Evolutionary conservation across 31 red algal species (phyloP).

Genomic region (Bonnemaisonia californica): DNA sequence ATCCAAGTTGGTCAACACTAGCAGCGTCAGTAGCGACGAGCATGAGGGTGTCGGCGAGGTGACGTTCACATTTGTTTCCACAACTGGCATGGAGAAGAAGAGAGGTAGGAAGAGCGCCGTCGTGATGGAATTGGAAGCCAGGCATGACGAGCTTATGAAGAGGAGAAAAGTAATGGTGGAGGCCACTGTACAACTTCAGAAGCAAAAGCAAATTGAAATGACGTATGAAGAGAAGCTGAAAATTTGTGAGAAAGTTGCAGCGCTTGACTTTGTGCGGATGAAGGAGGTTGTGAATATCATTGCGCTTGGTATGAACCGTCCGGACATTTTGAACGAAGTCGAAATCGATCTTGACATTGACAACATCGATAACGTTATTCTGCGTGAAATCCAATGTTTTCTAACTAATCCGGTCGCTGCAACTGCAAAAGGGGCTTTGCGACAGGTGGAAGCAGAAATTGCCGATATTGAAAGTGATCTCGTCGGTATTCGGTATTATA

Average conservation of each 20-base stretch:
- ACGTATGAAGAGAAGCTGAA: conserved; percentile 49
- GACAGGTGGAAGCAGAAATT: conserved; percentile 54
- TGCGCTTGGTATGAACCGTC: conserved; percentile 51
- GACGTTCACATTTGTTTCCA: conserved; percentile 70
- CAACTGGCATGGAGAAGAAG: conserved; percentile 72
- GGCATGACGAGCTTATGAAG: conserved; percentile 65
- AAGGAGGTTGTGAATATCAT: conserved; percentile 66
- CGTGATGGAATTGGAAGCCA: conserved; percentile 55
- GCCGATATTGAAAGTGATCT: conserved; percentile 66
- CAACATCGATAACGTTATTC: conserved; percentile 43
- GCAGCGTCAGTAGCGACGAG: conserved; percentile 74
- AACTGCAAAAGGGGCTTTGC: conserved; percentile 52
- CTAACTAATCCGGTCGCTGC: conserved; percentile 42
- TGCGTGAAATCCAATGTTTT: conserved; percentile 68
- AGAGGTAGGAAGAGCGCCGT: conserved; percentile 68
- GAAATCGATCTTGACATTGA: conserved; percentile 55
- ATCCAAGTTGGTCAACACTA: conserved; percentile 37
- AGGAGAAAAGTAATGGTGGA: conserved; percentile 55
- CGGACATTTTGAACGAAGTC: conserved; percentile 56
- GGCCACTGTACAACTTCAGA: conserved; percentile 29
- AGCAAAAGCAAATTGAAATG: conserved; percentile 55
- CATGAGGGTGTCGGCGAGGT: conserved; percentile 58
- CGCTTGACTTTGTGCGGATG: conserved; percentile 70
- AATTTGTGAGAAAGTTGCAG: conserved; percentile 33
- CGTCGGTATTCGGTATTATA: conserved; percentile 58